Evolutionary conservation across 2,329 filamentous ascomycete species (phyloP), one percentile per base, ranked within the genome.

Genomic region (Epichloe baconii): DNA sequence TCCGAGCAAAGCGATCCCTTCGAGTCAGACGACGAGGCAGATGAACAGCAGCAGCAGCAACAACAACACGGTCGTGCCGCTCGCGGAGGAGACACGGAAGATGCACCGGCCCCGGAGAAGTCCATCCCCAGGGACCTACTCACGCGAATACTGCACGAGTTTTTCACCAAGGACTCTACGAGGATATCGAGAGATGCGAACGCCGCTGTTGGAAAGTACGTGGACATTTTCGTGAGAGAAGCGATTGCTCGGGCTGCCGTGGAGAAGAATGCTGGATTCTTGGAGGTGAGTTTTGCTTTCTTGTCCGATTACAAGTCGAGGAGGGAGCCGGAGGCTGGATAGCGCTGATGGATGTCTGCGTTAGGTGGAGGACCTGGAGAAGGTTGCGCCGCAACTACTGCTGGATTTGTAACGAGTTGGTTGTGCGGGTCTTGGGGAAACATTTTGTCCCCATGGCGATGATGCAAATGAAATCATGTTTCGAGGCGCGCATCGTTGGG

Each of bases 181-280:
- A 76, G 84, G 57, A 82, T 95, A 56, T 82, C 83, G 7, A 83
- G 80, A 59, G 86, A 89, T 61, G 88, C 88, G 4, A 87, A 90
- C 64, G 76, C 72, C 6, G 79, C 89, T 1, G 78, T 90, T 53
- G 85, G 82, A 14, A 88, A 85, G 68, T 97, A 97, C 64, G 77
- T 96, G 67, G 88, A 96, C 66, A 80, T 91, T 0, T 97, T 96
- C 68, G 85, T 95, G 49, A 77, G 86, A 55, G 91, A 97, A 70
- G 88, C 88, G 1, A 82, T 97, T 63, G 88, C 88, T 15, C 71
- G 91, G 62, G 83, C 87, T 40, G 79, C 82, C 10, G 80, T 82
- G 53, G 85, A 88, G 71, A 83, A 84, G 62, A 72, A 73, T 35
- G 74, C 79, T 53, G 82, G 79, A 4, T 89, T 90, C 62, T 64